Percentiles rank a stretch among this genome's conserved stretches.
Conservation (phyloP, 2,329 filamentous ascomycete genomes). For the Arthrobotrys sinensis region DNA sequence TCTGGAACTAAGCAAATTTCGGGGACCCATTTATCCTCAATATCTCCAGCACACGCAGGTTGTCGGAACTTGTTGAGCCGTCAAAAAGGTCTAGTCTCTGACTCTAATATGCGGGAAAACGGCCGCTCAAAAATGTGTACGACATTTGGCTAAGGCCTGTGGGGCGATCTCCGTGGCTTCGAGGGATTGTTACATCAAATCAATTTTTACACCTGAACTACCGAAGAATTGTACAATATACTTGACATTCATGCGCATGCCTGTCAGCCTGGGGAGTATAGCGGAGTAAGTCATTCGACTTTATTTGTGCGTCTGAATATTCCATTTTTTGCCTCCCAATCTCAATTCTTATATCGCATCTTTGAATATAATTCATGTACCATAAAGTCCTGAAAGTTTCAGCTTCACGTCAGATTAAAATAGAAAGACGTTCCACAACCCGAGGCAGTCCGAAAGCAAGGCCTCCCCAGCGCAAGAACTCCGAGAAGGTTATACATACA, state of each 20-base stretch:
- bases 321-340: conserved; percentile 10
- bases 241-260: conserved; percentile 30
- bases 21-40: conserved; percentile 45
- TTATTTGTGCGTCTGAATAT: conserved; percentile 20
- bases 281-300: conserved; percentile 51
- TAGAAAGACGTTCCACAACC: conserved; percentile 37
- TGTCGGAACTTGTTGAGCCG: conserved; percentile 39
- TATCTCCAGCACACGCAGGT: conserved; percentile 19
- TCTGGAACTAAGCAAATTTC: conserved; percentile 76
- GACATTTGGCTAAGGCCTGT: conserved; percentile 22
- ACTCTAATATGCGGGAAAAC: conserved; percentile 11
- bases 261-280: conserved; percentile 41
- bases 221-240: conserved; percentile 42
- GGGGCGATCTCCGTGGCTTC: conserved; percentile 41
- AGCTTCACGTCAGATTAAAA: conserved; percentile 51
- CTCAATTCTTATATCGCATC: conserved; percentile 23
- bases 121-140: conserved; percentile 36
- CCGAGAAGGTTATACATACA: conserved; percentile 20
- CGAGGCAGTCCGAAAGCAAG: conserved; percentile 34
- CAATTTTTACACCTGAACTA: conserved; percentile 16
- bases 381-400: conserved; percentile 39
- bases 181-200: conserved; percentile 38
- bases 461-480: conserved; percentile 9
- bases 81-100: conserved; percentile 23
- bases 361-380: conserved; percentile 17